Percentiles rank a stretch among this genome's conserved stretches.
These are phyloP conservation scores for Wickerhamomyces canadensis DNA, from an alignment of 805 yeast species.

Conservation along the genomic window DNA sequence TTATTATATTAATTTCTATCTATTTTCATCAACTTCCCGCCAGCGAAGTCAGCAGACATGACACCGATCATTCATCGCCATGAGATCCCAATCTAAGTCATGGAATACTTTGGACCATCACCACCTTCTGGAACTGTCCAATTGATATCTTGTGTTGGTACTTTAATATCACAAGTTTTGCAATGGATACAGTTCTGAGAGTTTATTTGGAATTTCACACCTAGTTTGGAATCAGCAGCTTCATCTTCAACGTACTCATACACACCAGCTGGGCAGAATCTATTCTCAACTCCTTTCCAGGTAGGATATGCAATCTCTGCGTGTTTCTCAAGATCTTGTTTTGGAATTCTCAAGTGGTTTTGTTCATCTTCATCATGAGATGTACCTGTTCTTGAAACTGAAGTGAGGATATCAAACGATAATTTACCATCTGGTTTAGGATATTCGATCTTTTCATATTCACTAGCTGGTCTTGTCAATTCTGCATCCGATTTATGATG, in stretches of 20 bases:
- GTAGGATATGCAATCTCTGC: conserved; percentile 64
- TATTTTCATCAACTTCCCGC: no score
- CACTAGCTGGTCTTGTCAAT: conserved; percentile 61
- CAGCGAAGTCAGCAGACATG: no score
- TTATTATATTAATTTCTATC: no score
- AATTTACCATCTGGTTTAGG: conserved; percentile 95
- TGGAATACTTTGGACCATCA: conserved; percentile 93
- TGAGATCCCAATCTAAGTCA: conserved; percentile 62
- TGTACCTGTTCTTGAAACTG: conserved; percentile 96
- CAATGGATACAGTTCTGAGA: conserved; percentile 98
- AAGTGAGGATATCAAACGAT: conserved; percentile 86
- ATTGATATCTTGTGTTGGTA: conserved; percentile 86
- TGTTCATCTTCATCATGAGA: conserved; percentile 92
- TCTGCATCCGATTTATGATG: conserved; percentile 67
- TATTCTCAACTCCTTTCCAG: conserved; percentile 80
- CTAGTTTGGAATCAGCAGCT: conserved; percentile 38
- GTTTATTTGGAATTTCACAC: conserved; percentile 87
- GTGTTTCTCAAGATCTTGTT: conserved; percentile 61
- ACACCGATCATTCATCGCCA: no score
- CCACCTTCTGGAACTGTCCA: conserved; percentile 99
- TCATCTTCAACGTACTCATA: conserved; percentile 83
- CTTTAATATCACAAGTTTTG: conserved; percentile 97
- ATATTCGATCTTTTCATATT: conserved; percentile 69
- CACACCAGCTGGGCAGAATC: conserved; percentile 98
- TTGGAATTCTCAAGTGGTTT: conserved; percentile 72